Evolutionary conservation across 129 eudicot species (phyloP).

Genomic region (Mikania micrantha): DNA sequence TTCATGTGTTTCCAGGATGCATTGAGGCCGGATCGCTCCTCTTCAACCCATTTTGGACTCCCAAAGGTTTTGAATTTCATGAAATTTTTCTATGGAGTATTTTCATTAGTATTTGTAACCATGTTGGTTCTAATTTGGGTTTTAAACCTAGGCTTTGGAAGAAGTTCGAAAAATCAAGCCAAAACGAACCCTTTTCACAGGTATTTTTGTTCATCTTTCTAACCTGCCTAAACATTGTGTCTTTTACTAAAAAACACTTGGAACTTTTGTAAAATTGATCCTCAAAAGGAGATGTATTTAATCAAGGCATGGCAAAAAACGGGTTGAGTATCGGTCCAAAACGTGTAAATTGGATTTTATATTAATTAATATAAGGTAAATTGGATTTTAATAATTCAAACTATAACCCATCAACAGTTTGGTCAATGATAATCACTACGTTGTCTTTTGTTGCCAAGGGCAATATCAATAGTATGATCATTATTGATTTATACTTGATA

Average conservation of each 20-base stretch:
- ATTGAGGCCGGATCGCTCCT: slow-evolving; percentile 83
- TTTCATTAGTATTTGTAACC: neutral
- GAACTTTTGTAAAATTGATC: neutral
- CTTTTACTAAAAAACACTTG: neutral
- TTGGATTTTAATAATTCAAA: too few species aligned
- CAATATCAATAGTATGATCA: too few species aligned
- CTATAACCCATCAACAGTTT: too few species aligned
- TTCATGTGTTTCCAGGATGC: slow-evolving; percentile 57
- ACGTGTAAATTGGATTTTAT: too few species aligned
- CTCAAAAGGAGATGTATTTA: neutral
- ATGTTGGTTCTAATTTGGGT: slow-evolving; percentile 2
- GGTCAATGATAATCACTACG: too few species aligned
- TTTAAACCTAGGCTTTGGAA: slow-evolving; percentile 61
- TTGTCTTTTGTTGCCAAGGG: too few species aligned
- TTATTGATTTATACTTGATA: too few species aligned
- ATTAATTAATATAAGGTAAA: too few species aligned
- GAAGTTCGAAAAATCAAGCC: slow-evolving; percentile 94
- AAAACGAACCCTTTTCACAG: slow-evolving; percentile 87
- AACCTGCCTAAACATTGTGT: neutral
- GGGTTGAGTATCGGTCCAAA: neutral
- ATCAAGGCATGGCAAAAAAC: neutral
- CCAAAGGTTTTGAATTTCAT: slow-evolving; percentile 47
- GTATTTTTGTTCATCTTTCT: slow-evolving; percentile 22
- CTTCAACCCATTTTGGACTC: slow-evolving; percentile 97
- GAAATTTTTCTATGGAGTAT: neutral